Conservation (phyloP, 73 alveolate species). For the Paramecium biaurelia region DNA sequence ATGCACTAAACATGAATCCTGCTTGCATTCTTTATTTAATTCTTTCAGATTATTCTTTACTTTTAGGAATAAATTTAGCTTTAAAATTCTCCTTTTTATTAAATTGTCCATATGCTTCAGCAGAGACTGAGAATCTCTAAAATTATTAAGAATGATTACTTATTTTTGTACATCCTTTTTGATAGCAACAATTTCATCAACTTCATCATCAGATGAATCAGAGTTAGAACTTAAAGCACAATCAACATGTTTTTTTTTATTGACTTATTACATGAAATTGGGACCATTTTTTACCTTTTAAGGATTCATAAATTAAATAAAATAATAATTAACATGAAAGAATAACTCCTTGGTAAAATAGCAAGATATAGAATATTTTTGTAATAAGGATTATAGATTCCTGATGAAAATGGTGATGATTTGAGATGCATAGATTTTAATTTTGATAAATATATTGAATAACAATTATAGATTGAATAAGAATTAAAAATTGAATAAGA, state of each 20-base stretch:
- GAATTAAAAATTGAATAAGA: neutral
- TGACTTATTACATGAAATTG: neutral
- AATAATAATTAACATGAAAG: slow-evolving; percentile 1
- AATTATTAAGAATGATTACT: neutral
- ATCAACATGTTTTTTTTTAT: slow-evolving; percentile 17
- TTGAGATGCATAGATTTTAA: neutral
- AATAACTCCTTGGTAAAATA: slow-evolving; percentile 24
- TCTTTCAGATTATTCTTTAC: slow-evolving; percentile 75
- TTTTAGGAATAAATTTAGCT: slow-evolving; percentile 86
- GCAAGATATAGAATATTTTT: slow-evolving; percentile 21
- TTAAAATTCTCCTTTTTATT: slow-evolving; percentile 87
- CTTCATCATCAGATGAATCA: slow-evolving; percentile 53
- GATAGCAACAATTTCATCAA: slow-evolving; percentile 32
- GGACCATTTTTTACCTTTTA: slow-evolving; percentile 18
- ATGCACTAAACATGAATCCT: slow-evolving; percentile 72
- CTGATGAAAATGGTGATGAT: slow-evolving; percentile 44
- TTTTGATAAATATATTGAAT: neutral
- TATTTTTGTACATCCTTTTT: slow-evolving; percentile 59
- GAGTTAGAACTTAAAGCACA: slow-evolving; percentile 56
- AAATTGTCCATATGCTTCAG: slow-evolving; percentile 96
- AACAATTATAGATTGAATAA: neutral
- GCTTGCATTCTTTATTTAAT: slow-evolving; percentile 64
- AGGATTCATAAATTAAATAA: neutral
- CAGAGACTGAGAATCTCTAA: slow-evolving; percentile 77
- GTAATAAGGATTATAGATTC: neutral